Base-by-base conservation (phyloP, 1,284 basidiomycete genomes). In the Apiotrichum siamense region DNA sequence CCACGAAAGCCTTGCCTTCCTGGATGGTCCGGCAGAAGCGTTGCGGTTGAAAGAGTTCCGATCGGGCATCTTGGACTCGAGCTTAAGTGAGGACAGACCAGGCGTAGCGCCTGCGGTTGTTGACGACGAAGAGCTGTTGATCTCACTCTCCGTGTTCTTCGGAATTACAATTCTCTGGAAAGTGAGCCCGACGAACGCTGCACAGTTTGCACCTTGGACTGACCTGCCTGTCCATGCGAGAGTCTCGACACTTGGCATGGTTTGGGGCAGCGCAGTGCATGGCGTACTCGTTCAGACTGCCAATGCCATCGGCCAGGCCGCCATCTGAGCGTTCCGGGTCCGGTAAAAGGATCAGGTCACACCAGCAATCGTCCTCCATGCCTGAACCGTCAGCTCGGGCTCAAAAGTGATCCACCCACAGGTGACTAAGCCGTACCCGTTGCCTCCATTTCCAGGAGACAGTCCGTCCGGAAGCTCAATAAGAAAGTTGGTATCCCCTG, bases 341-440 rank as follows among this genome's bases (percentile, higher is more conserved):
- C 17, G 67, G 55, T n/a, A 53, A 56, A 17, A 72, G 61, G 7
- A 58, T 38, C 13, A 65, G 49, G 40, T 72, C 67, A 10, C 45
- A 50, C 67, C 68, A 72, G 45, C 70, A 72, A 20, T 52, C 44
- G 31, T 70, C 68, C 26, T 72, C 70, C 63, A 72, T 68, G 49
- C 67, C 67, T 69, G 21, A 6, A 27, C 4, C 12, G 49, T 52
- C 44, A 52, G 50, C 11, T 12, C 17, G 10, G 18, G 11, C 21
- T 5, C 12, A n/a, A 12, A 4, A 7, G 21, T 18, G 10, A 13
- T 17, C 6, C 11, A 58, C 66, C 59, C 52, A 70, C 70, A 72
- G 18, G 67, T 70, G 4, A 65, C 55, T 0, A 59, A 45, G 0
- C 69, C 70, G 50, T 64, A 70, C 1, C 67, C 69, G 45, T 63